Conservation (phyloP, 805 yeast genomes). For the Candida andamanensis region DNA sequence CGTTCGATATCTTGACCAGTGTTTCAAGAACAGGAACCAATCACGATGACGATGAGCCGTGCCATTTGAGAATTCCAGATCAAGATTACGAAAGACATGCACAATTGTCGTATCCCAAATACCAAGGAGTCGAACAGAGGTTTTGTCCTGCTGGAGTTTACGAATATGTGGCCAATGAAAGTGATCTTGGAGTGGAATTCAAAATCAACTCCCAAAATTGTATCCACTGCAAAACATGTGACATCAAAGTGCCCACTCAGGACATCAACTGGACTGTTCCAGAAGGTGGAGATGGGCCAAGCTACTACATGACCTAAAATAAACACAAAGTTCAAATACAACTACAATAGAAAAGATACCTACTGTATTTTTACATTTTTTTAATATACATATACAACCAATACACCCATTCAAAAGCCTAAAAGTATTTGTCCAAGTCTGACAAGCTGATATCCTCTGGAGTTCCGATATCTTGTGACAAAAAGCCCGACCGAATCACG, state of each 20-base stretch:
- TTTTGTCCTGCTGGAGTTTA: conserved; percentile 99
- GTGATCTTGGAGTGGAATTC: conserved; percentile 66
- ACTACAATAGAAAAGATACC: conserved; percentile 1
- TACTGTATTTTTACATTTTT: conserved; percentile 4
- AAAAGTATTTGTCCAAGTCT: conserved; percentile 42
- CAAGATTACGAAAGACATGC: conserved; percentile 68
- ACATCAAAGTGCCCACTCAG: conserved; percentile 92
- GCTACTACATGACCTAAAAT: conserved; percentile 70
- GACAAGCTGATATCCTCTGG: conserved; percentile 77
- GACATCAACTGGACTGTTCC: conserved; percentile 97
- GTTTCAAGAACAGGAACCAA: conserved; percentile 95
- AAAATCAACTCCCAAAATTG: conserved; percentile 96
- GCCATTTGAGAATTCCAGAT: conserved; percentile 66
- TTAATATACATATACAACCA: conserved; percentile 12
- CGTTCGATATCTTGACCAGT: conserved; percentile 90
- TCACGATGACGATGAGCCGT: conserved; percentile 90
- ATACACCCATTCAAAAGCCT: too few relatives aligned
- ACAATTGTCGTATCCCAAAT: conserved; percentile 62
- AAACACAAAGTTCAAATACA: neutral
- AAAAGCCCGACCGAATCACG: conserved; percentile 70
- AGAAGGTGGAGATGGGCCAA: conserved; percentile 99
- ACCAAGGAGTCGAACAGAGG: conserved; percentile 80
- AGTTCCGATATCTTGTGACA: conserved; percentile 69
- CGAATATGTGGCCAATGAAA: conserved; percentile 77
- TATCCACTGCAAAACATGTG: conserved; percentile 98